phyloP scores from a whole-genome alignment of 2,329 filamentous ascomycete genomes.

The Massarina eburnea region DNA sequence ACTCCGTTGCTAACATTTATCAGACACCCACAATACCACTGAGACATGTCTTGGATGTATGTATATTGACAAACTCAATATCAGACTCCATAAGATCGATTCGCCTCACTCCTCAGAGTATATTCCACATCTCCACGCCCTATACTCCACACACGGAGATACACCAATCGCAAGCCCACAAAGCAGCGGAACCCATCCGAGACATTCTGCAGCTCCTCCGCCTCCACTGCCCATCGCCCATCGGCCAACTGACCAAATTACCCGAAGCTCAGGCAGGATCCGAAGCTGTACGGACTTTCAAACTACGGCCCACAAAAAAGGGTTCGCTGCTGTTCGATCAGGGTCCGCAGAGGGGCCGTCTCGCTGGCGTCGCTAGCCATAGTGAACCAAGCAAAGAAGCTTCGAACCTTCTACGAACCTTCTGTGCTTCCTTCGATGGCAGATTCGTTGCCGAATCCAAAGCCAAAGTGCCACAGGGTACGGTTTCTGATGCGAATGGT shows the following conservation, averaged over 20 bases:
- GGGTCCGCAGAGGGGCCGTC: too few relatives aligned
- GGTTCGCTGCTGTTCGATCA: too few relatives aligned
- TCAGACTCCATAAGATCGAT: neutral
- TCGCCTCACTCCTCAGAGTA: neutral
- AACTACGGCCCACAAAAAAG: too few relatives aligned
- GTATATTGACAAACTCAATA: neutral
- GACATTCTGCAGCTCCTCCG: too few relatives aligned
- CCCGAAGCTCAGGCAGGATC: too few relatives aligned
- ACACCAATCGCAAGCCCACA: neutral
- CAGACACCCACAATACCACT: neutral
- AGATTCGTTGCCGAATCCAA: neutral
- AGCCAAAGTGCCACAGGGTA: neutral
- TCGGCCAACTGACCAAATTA: too few relatives aligned
- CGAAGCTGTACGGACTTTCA: too few relatives aligned
- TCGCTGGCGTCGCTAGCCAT: too few relatives aligned
- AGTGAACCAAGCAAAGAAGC: too few relatives aligned
- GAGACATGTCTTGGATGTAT: neutral
- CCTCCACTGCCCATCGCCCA: too few relatives aligned
- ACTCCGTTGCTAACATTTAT: neutral
- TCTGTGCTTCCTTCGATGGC: neutral
- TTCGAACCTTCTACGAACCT: neutral
- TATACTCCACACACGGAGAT: neutral
- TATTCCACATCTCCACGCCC: neutral
- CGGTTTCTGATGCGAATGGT: neutral
- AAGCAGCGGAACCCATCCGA: too few relatives aligned